phyloP scores from a whole-genome alignment of 768 basidiomycete genomes.

The Lactifluus rugatus region DNA sequence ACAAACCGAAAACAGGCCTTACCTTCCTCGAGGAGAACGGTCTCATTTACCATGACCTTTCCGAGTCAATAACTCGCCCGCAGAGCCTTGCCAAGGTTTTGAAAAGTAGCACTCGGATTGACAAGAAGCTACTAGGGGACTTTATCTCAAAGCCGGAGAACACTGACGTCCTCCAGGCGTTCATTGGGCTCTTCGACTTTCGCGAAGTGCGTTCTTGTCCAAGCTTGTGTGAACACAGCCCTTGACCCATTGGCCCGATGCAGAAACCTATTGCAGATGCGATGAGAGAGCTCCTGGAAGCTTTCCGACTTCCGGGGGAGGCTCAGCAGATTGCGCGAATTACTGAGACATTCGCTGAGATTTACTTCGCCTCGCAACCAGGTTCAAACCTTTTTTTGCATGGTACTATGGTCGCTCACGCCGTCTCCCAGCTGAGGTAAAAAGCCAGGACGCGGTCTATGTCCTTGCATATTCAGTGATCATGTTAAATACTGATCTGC shows the following conservation, averaged over 20 bases:
- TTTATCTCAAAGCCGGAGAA: constrained; percentile 87
- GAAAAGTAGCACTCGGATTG: constrained; percentile 72
- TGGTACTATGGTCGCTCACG: not conserved
- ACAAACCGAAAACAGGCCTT: constrained; percentile 84
- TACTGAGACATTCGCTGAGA: constrained; percentile 88
- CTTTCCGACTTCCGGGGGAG: constrained; percentile 92
- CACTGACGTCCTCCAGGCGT: constrained; percentile 73
- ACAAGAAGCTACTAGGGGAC: constrained; percentile 91
- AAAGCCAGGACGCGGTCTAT: constrained; percentile 86
- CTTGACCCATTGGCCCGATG: not conserved
- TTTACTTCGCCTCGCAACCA: constrained; percentile 79
- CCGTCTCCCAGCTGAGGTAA: constrained; percentile 61
- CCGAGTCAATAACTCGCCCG: constrained; percentile 43
- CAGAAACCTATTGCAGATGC: constrained; percentile 95
- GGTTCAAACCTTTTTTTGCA: constrained; percentile 32
- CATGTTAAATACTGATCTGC: constrained; percentile 95
- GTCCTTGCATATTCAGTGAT: constrained; percentile 93
- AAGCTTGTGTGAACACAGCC: not conserved
- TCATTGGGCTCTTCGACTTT: constrained; percentile 85
- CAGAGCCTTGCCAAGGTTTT: constrained; percentile 77
- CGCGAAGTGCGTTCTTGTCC: constrained; percentile 48
- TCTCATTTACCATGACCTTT: constrained; percentile 67
- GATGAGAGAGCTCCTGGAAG: constrained; percentile 88
- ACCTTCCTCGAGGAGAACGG: constrained; percentile 88
- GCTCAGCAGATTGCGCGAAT: constrained; percentile 89